Percentiles rank a stretch among this genome's conserved stretches.
phyloP scores from a whole-genome alignment of 2,329 filamentous ascomycete species.

The Colletotrichum plurivorum region DNA sequence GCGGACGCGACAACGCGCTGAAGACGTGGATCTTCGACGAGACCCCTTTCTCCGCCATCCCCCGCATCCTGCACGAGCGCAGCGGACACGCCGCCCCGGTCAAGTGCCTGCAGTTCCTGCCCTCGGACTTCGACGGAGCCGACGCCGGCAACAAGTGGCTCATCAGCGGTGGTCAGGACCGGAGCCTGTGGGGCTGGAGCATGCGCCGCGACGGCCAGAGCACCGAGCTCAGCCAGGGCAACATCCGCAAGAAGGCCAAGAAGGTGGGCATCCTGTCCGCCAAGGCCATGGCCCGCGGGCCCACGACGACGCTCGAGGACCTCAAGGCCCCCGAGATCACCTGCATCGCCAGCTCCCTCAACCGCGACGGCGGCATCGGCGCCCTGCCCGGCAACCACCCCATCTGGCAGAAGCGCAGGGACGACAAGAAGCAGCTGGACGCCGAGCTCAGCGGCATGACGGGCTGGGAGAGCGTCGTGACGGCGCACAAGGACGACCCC shows the following conservation, averaged over 20 bases:
- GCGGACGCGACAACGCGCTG: slow-evolving; percentile 92
- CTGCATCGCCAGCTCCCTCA: slow-evolving; percentile 90
- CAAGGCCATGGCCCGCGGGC: slow-evolving; percentile 69
- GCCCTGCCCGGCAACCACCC: slow-evolving; percentile 82
- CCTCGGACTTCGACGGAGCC: slow-evolving; percentile 88
- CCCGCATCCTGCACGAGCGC: slow-evolving; percentile 86
- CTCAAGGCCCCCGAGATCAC: slow-evolving; percentile 94
- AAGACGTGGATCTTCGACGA: slow-evolving; percentile 98
- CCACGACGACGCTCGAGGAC: slow-evolving; percentile 76
- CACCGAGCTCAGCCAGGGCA: slow-evolving; percentile 92
- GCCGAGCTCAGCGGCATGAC: slow-evolving; percentile 83
- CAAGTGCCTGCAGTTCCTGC: slow-evolving; percentile 86
- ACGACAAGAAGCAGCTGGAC: slow-evolving; percentile 73
- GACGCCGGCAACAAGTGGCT: slow-evolving; percentile 95
- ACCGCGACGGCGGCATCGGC: slow-evolving; percentile 94
- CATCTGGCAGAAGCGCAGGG: slow-evolving; percentile 85
- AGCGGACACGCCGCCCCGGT: slow-evolving; percentile 92
- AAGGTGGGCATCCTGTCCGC: slow-evolving; percentile 82
- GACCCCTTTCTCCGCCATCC: slow-evolving; percentile 88
- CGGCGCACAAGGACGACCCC: slow-evolving; percentile 88
- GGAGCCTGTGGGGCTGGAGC: slow-evolving; percentile 97
- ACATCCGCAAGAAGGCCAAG: slow-evolving; percentile 88
- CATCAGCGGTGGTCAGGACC: slow-evolving; percentile 88
- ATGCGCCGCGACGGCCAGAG: slow-evolving; percentile 94
- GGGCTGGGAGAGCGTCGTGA: slow-evolving; percentile 97